Evolutionary conservation across 805 yeast genomes (phyloP).

Genomic region (Pichia ethanolica): DNA sequence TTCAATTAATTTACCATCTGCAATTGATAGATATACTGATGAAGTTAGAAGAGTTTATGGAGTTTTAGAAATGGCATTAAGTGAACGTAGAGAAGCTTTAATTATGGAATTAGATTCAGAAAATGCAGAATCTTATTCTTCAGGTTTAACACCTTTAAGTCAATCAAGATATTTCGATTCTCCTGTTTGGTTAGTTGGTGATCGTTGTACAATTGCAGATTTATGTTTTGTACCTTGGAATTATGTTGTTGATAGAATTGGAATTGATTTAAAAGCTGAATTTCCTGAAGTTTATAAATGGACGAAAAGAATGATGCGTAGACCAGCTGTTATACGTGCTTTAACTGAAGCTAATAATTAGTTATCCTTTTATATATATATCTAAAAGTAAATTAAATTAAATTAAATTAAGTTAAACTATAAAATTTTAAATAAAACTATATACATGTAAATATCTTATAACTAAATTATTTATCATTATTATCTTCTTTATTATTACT

Average conservation of each 20-base stretch:
- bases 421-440: too few relatives aligned
- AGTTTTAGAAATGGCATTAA: slow-evolving; percentile 89
- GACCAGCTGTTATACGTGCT: slow-evolving; percentile 87
- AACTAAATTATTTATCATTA: background rate
- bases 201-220: slow-evolving; percentile 77
- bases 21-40: slow-evolving; percentile 83
- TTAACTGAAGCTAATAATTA: slow-evolving; percentile 24
- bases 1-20: slow-evolving; percentile 75
- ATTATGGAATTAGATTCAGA: slow-evolving; percentile 85
- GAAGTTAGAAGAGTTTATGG: slow-evolving; percentile 92
- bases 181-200: slow-evolving; percentile 94
- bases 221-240: slow-evolving; percentile 95
- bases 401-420: too few relatives aligned
- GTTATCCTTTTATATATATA: background rate
- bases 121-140: slow-evolving; percentile 78
- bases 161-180: slow-evolving; percentile 83
- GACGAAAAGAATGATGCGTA: slow-evolving; percentile 92
- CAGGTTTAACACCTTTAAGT: slow-evolving; percentile 81
- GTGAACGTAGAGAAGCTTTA: slow-evolving; percentile 84
- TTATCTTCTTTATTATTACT: slow-evolving; percentile 2
- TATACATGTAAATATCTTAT: too few relatives aligned
- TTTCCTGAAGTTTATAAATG: slow-evolving; percentile 94
- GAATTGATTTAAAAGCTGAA: slow-evolving; percentile 78
- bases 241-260: slow-evolving; percentile 88
- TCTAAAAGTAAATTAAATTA: background rate